A percentile compares a stretch with the other conserved stretches of the same genome.
These are phyloP conservation scores for Fonsecaea multimorphosa DNA, from an alignment of 2,329 filamentous ascomycete genomes.

Conservation along the genomic window DNA sequence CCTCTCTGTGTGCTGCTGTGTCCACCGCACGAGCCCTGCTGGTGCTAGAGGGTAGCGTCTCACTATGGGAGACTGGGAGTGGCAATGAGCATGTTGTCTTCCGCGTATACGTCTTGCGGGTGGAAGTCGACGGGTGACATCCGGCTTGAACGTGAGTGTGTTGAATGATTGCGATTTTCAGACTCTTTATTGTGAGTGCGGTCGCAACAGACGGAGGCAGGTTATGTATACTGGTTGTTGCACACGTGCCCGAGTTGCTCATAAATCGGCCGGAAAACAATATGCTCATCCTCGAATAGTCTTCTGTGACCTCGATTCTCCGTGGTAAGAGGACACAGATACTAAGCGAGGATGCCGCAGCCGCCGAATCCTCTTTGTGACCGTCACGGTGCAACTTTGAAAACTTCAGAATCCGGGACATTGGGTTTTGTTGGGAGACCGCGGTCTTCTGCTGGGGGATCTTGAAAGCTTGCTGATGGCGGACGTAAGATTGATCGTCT, in stretches of 20 bases:
- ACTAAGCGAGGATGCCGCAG: not conserved
- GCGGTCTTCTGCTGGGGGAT: not conserved
- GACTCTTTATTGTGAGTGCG: not conserved
- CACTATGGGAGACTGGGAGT: not conserved
- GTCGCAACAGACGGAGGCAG: not conserved
- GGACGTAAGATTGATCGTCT: not conserved
- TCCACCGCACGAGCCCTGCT: not conserved
- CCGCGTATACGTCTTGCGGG: slow-evolving; percentile 14
- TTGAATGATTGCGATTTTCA: slow-evolving; percentile 13
- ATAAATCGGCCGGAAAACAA: not conserved
- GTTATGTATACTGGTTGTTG: not conserved
- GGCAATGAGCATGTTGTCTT: slow-evolving; percentile 14
- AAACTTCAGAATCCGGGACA: slow-evolving; percentile 6
- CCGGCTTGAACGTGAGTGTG: slow-evolving; percentile 8
- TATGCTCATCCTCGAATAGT: slow-evolving; percentile 12
- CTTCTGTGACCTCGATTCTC: not conserved
- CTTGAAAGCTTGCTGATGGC: not conserved
- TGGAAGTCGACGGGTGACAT: slow-evolving; percentile 6
- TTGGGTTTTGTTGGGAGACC: not conserved
- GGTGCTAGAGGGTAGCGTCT: not conserved
- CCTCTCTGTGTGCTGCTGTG: not conserved
- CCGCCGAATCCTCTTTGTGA: not conserved
- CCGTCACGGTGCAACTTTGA: not conserved
- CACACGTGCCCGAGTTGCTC: not conserved
- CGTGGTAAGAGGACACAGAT: slow-evolving; percentile 11